Conservation (phyloP, 495 filamentous ascomycete genomes). For the Hypomontagnella monticulosa region DNA sequence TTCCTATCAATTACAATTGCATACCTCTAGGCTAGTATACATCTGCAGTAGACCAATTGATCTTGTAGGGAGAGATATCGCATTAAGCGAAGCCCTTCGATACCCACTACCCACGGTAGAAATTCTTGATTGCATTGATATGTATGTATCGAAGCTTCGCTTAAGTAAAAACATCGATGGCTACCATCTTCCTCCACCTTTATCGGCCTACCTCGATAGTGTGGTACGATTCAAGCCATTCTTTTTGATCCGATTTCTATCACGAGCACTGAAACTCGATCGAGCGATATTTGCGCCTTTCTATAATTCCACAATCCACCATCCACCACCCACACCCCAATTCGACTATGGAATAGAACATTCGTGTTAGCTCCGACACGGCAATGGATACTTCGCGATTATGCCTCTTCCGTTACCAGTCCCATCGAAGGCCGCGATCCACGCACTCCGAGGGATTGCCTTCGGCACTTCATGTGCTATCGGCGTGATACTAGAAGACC, state of each 20-base stretch:
- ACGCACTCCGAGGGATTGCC: slow-evolving; percentile 61
- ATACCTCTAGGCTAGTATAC: too few species aligned
- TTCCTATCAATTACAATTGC: too few species aligned
- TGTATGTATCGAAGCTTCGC: too few species aligned
- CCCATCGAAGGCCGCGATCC: slow-evolving; percentile 63
- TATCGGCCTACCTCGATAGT: neutral
- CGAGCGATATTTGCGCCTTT: neutral
- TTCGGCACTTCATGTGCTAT: slow-evolving; percentile 64
- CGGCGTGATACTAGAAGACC: slow-evolving; percentile 63
- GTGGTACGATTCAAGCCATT: slow-evolving; percentile 9
- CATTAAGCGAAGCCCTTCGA: too few species aligned
- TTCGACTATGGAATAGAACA: slow-evolving; percentile 8
- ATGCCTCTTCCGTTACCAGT: slow-evolving; percentile 59
- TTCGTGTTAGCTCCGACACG: slow-evolving; percentile 20
- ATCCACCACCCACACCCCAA: neutral
- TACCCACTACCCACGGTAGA: too few species aligned
- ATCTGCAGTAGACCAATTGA: too few species aligned
- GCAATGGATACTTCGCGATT: slow-evolving; percentile 24
- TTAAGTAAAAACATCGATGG: too few species aligned
- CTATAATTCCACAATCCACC: neutral
- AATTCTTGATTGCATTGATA: too few species aligned
- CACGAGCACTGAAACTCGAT: neutral
- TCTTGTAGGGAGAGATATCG: too few species aligned
- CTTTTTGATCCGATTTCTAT: neutral
- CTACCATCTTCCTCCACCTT: too few species aligned